Base-by-base conservation (phyloP, 2,329 filamentous ascomycete genomes). In the Pestalotiopsis sp. region DNA sequence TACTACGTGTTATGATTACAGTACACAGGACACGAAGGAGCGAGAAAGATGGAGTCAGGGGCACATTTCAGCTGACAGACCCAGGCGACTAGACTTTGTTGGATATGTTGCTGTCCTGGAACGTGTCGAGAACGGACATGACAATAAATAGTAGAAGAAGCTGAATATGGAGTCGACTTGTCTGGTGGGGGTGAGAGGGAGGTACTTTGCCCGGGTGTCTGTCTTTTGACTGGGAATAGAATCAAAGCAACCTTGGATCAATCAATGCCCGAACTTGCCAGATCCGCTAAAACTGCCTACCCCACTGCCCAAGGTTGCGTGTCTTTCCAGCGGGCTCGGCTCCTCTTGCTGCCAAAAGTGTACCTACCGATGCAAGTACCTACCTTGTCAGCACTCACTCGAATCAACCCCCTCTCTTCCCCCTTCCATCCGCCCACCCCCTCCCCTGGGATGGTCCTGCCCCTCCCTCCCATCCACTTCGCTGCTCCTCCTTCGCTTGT, bases 401-500 rank as follows among this genome's bases (percentile, higher is more conserved):
- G 9, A 36, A 41, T 64, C 23, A 27, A 25, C 11, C n/a, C 38
- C 9, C 61, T 38, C 61, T 39, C 61, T 52, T 39, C 38, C 36
- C 20, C 36, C 14, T 23, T 31, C 31, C 17, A 17, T 62, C 7
- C 2, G 14, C 6, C 23, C 61, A 64, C 61, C 61, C 31, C 41
- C 38, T 38, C 61, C 36, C 61, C 20, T 36, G 59, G 31, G 31
- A 27, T 36, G 11, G 20, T 20, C 25, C 23, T 59, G 57, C 57
- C 57, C 57, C 57, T 36, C 27, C 27, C 59, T 39, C n/a, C 36
- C 59, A 17, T 38, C 59, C 59, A 62, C 59, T 25, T 49, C 11
- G n/a, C 39, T 49, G 38, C 61, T 52, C 61, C 61, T 52, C 56
- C 36, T 31, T 66, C 64, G 27, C 56, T 66, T 58, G 64, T 66